Percentiles rank a stretch among this genome's conserved stretches.
Evolutionary conservation across 164 flowering plant genomes (phyloP).

Genomic region (Cinnamomum chago): DNA sequence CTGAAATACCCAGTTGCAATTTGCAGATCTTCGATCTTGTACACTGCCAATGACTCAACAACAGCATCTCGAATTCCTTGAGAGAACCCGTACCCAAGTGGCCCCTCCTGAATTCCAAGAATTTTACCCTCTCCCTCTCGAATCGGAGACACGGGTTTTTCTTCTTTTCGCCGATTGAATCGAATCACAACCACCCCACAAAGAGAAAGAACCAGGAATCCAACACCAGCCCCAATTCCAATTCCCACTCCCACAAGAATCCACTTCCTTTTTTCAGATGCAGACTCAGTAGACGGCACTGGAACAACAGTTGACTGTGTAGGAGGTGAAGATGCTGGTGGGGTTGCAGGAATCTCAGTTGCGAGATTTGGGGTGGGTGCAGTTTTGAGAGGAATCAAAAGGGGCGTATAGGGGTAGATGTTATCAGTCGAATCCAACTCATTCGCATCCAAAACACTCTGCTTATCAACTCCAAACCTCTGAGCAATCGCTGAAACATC

Average conservation of each 20-base stretch:
- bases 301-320: not conserved
- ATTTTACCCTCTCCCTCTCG: not conserved
- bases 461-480: conserved; percentile 30
- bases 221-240: conserved; percentile 42
- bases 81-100: conserved; percentile 25
- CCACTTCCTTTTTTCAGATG: conserved; percentile 29
- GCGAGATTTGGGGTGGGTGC: conserved; percentile 21
- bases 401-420: conserved; percentile 42
- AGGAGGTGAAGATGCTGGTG: not conserved
- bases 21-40: conserved; percentile 50
- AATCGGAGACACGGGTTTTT: conserved; percentile 1
- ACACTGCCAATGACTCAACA: conserved; percentile 45
- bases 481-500: conserved; percentile 24
- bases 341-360: conserved; percentile 2
- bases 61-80: conserved; percentile 30
- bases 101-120: not conserved
- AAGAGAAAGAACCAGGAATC: conserved; percentile 19
- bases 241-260: conserved; percentile 52
- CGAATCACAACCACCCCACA: conserved; percentile 18
- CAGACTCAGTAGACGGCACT: too few species aligned
- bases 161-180: conserved; percentile 3
- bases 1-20: conserved; percentile 49
- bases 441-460: conserved; percentile 43
- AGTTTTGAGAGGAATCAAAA: conserved; percentile 46
- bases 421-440: conserved; percentile 10